Evolutionary conservation across 2,329 filamentous ascomycete species (phyloP).

Genomic region (Ceratocystis ficicola): DNA sequence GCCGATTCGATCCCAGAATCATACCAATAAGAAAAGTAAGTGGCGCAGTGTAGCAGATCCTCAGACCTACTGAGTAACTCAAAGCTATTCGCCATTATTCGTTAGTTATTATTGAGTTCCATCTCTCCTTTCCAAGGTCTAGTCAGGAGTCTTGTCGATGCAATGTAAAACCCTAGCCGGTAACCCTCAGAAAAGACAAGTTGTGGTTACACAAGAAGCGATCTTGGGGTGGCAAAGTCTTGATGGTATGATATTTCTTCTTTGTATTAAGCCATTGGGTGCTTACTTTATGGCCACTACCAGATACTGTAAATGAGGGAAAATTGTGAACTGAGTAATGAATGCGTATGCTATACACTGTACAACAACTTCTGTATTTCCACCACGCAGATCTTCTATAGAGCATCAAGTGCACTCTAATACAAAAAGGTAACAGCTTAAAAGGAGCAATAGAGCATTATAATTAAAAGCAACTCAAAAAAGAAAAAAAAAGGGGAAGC

Average conservation of each 20-base stretch:
- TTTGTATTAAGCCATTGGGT: too few relatives aligned
- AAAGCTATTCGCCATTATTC: neutral
- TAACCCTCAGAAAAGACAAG: neutral
- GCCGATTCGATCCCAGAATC: neutral
- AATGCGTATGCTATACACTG: too few relatives aligned
- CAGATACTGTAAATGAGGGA: too few relatives aligned
- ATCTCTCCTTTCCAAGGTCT: neutral
- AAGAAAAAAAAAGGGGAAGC: conserved; percentile 23
- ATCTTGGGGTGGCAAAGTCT: neutral
- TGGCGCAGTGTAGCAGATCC: neutral
- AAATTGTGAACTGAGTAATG: too few relatives aligned
- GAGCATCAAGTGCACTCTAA: neutral
- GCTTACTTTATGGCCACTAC: too few relatives aligned
- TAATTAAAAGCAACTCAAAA: conserved; percentile 22
- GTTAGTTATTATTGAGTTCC: neutral
- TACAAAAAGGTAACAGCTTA: neutral
- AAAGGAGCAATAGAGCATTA: neutral
- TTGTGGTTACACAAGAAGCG: neutral
- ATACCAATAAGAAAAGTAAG: neutral
- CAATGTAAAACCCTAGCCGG: neutral
- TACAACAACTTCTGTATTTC: too few relatives aligned
- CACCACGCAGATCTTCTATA: neutral
- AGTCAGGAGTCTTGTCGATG: neutral
- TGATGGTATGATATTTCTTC: too few relatives aligned
- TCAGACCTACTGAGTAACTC: neutral